Conservation (phyloP, 1,284 basidiomycete species). For the Moesziomyces sp. region DNA sequence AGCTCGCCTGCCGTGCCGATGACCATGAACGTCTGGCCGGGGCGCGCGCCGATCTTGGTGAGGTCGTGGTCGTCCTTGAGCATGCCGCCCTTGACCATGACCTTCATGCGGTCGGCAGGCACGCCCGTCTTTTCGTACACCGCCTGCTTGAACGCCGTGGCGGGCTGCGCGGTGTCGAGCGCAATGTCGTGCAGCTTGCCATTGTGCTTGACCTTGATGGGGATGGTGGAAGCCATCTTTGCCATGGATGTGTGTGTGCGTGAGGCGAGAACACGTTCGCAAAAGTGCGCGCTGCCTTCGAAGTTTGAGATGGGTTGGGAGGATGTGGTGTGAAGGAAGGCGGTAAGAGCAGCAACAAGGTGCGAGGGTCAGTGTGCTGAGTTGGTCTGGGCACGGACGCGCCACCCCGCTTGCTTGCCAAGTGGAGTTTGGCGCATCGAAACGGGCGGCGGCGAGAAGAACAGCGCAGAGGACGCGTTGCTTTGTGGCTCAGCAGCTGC, state of each 20-base stretch:
- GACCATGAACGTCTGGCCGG: constrained; percentile 67
- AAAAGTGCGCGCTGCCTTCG: neutral
- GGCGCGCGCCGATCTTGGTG: constrained; percentile 82
- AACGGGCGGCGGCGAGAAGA: neutral
- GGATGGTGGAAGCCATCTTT: constrained; percentile 64
- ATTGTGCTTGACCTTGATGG: constrained; percentile 88
- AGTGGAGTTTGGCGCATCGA: neutral
- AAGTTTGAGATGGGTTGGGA: no score
- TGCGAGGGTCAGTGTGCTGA: neutral
- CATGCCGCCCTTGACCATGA: constrained; percentile 94
- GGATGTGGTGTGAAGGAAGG: neutral
- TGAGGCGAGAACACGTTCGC: neutral
- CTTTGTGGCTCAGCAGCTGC: neutral
- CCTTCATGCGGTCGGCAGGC: constrained; percentile 89
- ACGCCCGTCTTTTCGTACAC: constrained; percentile 86
- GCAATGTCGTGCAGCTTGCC: constrained; percentile 74
- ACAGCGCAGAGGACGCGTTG: neutral
- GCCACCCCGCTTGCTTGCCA: no score
- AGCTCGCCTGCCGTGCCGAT: constrained; percentile 86
- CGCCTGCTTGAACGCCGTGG: constrained; percentile 81
- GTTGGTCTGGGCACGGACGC: neutral
- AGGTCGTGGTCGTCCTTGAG: constrained; percentile 85
- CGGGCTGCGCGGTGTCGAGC: constrained; percentile 78
- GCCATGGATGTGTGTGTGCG: constrained; percentile 40
- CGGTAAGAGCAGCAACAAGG: neutral